These are phyloP conservation scores for Symbiotaphrina buchneri DNA, from an alignment of 495 filamentous ascomycete species.

Conservation along the genomic window DNA sequence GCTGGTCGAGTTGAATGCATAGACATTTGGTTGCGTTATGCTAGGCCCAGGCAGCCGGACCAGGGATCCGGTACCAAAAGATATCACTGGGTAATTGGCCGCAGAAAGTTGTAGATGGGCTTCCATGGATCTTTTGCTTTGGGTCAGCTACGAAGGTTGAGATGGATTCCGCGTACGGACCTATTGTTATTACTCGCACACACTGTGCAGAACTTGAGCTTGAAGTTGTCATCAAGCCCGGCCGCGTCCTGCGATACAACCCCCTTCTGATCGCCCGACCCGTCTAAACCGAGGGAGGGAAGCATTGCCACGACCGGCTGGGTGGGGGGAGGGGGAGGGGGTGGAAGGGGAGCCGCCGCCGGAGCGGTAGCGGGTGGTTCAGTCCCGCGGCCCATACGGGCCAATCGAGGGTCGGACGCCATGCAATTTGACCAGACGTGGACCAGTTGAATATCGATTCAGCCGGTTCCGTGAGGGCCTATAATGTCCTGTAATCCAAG, in stretches of 20 bases:
- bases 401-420: slow-evolving; percentile 32
- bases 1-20: slow-evolving; percentile 85
- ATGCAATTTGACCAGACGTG: slow-evolving; percentile 9
- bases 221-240: slow-evolving; percentile 23
- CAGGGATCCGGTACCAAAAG: slow-evolving; percentile 89
- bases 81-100: slow-evolving; percentile 82
- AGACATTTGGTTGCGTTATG: slow-evolving; percentile 86
- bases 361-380: no score
- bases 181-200: slow-evolving; percentile 95
- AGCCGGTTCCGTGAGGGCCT: no score
- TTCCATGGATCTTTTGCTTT: slow-evolving; percentile 79
- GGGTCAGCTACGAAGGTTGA: no score
- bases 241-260: no score
- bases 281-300: not conserved
- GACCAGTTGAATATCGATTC: slow-evolving; percentile 9
- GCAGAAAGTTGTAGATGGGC: slow-evolving; percentile 75
- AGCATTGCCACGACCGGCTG: no score
- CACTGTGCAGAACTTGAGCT: slow-evolving; percentile 92
- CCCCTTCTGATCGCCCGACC: slow-evolving; percentile 1
- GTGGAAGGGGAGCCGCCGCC: slow-evolving; percentile 21
- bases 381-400: no score
- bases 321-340: slow-evolving; percentile 29
- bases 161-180: slow-evolving; percentile 18
- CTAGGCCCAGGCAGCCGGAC: slow-evolving; percentile 86
- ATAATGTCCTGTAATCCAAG: no score